Evolutionary conservation across 805 yeast species (phyloP), one percentile per base, ranked within the genome.

Genomic region (Brettanomyces custersianus): DNA sequence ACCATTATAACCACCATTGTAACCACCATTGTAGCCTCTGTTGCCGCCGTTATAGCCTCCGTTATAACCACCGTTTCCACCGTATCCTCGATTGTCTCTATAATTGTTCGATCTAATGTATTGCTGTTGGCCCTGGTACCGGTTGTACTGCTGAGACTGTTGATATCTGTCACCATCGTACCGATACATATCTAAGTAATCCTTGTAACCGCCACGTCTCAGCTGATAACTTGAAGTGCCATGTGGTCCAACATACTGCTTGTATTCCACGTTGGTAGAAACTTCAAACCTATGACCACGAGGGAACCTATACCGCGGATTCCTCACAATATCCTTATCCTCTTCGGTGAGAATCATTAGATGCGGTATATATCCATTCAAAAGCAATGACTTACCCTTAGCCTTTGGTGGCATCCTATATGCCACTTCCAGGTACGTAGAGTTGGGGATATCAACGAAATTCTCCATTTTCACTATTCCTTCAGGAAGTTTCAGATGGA

Each of bases 361-460:
- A 40, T 77, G 80, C 4, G 86, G 70, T 40, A 76, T 74, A 50
- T 65, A 85, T 0, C 96, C 96, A 31, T 78, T 81, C 43, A 90
- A 57, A 17, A 90, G 63, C 81, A 92, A 82, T 2, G 94, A 80
- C 53, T 90, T 92, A 22, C 86, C 80, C 3, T 59, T 65, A 26
- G 62, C 63, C 40, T 69, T 63, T 2, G 66, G 60, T 3, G 95
- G 90, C 70, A 79, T 70, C 30, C 64, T 52, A 49, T 80, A 90
- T 33, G 64, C 63, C 3, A 74, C 59, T 38, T 55, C 61, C 30
- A 68, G 49, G 45, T 55, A 75, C 8, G 51, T 40, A 18, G 29
- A 36, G 37, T 65, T 68, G 10, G 61, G 53, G 30, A 74, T 47
- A 41, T 65, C 61, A 0, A 70, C 70, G 59, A 68, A 69, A 6